Evolutionary conservation across 768 basidiomycete genomes (phyloP), one percentile per base, ranked within the genome.

Genomic region (Phallus indusiatus): DNA sequence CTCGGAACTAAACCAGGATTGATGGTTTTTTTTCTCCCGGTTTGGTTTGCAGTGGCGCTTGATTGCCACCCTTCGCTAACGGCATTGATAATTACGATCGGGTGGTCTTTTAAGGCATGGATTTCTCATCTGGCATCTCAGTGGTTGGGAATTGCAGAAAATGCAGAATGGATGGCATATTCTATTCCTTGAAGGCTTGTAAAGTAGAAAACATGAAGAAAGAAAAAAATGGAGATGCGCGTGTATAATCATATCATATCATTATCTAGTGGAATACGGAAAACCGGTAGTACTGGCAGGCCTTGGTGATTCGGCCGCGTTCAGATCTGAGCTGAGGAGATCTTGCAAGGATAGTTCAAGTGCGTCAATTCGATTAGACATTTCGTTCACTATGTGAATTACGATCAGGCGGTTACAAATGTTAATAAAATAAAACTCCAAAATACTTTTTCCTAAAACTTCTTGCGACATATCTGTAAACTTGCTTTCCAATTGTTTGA

Each of bases 391-490:
- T 95, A 67, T 36, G 54, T 33, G 17, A 21, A 61, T 42, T 34
- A 14, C 20, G 60, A 42, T 17, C 35, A 16, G 53, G 16, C 20
- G 53, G 33, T 46, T 22, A 46, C 55, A 47, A 46, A 52, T 55
- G 36, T 10, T 64, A 54, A 21, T 24, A 59, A 33, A 47, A 56
- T 56, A 52, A 37, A 55, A 63, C 53, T 52, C 78, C 86, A 65
- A n/a, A n/a, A 28, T 67, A 91, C 88, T 90, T 65, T 86, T 78
- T 59, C 90, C 86, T 62, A 95, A 78, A 62, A 96, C 90, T 69
- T 94, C 88, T 18, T 78, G 77, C 34, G 92, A 94, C 91, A 94
- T 94, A 55, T 92, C 88, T 65, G 95, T 91, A 66, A 96, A 95
- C 63, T 90, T 90, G 52, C 80, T 66, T 66, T 96, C 93, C n/a